These are phyloP conservation scores for Hirschioporus abietinus DNA, from an alignment of 768 basidiomycete species.

Conservation along the genomic window DNA sequence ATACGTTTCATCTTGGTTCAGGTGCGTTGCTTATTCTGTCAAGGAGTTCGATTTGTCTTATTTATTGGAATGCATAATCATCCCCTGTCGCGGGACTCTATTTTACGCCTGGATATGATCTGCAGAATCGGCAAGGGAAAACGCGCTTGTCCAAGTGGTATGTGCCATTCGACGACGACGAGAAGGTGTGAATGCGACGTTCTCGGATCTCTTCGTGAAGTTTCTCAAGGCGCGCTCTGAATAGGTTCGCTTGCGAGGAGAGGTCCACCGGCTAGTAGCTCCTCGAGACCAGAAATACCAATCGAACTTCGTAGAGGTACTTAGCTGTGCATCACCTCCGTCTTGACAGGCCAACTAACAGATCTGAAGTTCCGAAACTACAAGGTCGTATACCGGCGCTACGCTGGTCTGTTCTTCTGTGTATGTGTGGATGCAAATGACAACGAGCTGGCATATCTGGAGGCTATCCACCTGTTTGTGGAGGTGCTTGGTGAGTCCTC, in stretches of 20 bases:
- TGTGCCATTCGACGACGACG: conserved; percentile 97
- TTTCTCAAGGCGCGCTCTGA: background rate
- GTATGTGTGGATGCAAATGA: conserved; percentile 97
- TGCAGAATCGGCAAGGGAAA: conserved; percentile 95
- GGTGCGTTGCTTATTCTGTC: conserved; percentile 37
- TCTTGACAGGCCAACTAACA: background rate
- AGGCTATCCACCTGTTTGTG: conserved; percentile 97
- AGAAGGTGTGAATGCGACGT: conserved; percentile 60
- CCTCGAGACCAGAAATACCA: conserved; percentile 98
- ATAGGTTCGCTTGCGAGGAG: conserved; percentile 89
- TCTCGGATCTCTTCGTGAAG: background rate
- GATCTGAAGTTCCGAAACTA: conserved; percentile 86
- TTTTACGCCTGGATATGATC: too few relatives aligned
- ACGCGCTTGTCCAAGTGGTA: conserved; percentile 98
- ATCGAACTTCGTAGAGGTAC: conserved; percentile 97
- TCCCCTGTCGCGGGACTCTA: too few relatives aligned
- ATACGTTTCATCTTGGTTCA: conserved; percentile 98
- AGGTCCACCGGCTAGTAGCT: conserved; percentile 93
- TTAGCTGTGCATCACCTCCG: conserved; percentile 15
- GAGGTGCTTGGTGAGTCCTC: conserved; percentile 79
- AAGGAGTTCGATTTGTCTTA: background rate
- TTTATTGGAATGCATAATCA: too few relatives aligned
- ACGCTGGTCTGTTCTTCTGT: conserved; percentile 97
- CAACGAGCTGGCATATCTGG: conserved; percentile 95
- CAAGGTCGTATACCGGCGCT: conserved; percentile 95